These are phyloP conservation scores for Lecanosticta acicola DNA, from an alignment of 2,329 filamentous ascomycete species.

Conservation along the genomic window DNA sequence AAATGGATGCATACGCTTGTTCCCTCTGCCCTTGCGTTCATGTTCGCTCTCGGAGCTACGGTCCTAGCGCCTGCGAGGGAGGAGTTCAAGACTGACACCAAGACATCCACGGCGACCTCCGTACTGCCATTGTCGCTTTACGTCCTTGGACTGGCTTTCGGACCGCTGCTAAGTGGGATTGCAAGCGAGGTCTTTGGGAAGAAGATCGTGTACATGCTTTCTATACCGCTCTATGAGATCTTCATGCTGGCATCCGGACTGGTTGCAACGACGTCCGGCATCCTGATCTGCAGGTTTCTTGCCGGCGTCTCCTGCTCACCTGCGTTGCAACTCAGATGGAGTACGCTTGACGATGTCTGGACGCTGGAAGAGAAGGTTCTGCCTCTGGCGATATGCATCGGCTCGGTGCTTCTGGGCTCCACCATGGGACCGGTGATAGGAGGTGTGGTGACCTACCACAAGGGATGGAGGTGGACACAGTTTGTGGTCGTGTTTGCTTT, in stretches of 20 bases:
- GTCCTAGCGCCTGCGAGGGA: slow-evolving; percentile 11
- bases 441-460: slow-evolving; percentile 35
- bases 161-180: slow-evolving; percentile 60
- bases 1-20: slow-evolving; percentile 32
- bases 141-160: slow-evolving; percentile 58
- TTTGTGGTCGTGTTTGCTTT: slow-evolving; percentile 38
- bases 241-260: slow-evolving; percentile 40
- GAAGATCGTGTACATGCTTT: slow-evolving; percentile 62
- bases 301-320: slow-evolving; percentile 28
- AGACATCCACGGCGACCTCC: slow-evolving; percentile 48
- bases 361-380: slow-evolving; percentile 26
- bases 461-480: slow-evolving; percentile 36
- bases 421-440: slow-evolving; percentile 38
- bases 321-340: slow-evolving; percentile 32
- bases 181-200: slow-evolving; percentile 66
- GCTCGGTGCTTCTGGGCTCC: slow-evolving; percentile 35
- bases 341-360: slow-evolving; percentile 36
- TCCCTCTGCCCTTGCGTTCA: slow-evolving; percentile 34
- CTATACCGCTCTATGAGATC: slow-evolving; percentile 58
- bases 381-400: slow-evolving; percentile 30
- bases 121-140: slow-evolving; percentile 55
- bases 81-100: slow-evolving; percentile 39
- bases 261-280: slow-evolving; percentile 59
- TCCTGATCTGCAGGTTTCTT: slow-evolving; percentile 60
- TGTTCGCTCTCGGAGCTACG: slow-evolving; percentile 26